These are phyloP conservation scores for Annulohypoxylon nitens DNA, from an alignment of 495 filamentous ascomycete species.

Conservation along the genomic window DNA sequence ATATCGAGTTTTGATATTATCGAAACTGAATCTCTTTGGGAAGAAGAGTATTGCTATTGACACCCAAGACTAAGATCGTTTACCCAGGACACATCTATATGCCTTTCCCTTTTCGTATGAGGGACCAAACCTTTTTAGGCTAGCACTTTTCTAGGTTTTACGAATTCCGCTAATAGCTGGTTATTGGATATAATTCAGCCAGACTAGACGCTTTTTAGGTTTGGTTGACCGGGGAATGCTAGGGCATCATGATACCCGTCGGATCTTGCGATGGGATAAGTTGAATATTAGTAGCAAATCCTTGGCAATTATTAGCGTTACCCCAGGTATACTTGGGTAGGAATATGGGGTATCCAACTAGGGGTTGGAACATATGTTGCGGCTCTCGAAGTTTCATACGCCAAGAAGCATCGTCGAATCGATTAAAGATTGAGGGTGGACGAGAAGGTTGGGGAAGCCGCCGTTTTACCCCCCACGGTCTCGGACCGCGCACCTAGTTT, in stretches of 20 bases:
- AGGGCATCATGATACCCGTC: not conserved
- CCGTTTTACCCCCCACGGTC: not conserved
- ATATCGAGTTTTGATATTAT: conserved; percentile 40
- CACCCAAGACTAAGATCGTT: too few species aligned
- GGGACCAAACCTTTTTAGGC: not conserved
- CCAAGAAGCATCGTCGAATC: conserved; percentile 4
- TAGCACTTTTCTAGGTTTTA: not conserved
- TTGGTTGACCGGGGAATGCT: not conserved
- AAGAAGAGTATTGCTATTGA: not conserved
- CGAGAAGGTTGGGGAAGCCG: not conserved
- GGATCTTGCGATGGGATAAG: not conserved
- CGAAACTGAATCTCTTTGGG: not conserved
- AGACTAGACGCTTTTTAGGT: not conserved
- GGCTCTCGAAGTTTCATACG: conserved; percentile 8
- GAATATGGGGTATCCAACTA: not conserved
- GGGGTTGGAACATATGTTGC: conserved; percentile 3
- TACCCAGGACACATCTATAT: not conserved
- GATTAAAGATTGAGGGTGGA: not conserved
- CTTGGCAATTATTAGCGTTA: not conserved
- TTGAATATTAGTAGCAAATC: not conserved
- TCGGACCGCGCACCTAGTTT: conserved; percentile 1
- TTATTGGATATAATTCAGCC: not conserved
- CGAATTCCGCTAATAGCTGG: not conserved
- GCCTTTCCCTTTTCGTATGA: not conserved
- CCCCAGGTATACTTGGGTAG: not conserved